Evolutionary conservation across 129 eudicot genomes (phyloP).

Genomic region (Helianthus tuberosus): DNA sequence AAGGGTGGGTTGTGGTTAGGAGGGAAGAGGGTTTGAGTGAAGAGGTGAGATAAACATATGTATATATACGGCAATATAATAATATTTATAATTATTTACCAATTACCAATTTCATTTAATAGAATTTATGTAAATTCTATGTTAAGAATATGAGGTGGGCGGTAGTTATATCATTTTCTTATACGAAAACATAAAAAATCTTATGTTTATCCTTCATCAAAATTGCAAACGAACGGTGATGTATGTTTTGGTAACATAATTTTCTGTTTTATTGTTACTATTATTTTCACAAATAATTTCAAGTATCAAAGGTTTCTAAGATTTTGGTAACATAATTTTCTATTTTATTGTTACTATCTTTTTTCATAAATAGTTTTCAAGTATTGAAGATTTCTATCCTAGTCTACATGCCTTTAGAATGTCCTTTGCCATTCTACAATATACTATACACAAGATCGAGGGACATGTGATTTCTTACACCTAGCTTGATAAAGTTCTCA

Average conservation of each 20-base stretch:
- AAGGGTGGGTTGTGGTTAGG: conserved; percentile 33
- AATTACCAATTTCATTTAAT: not conserved
- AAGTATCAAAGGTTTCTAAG: too few relatives aligned
- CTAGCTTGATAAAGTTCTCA: too few relatives aligned
- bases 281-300: too few relatives aligned
- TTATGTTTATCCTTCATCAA: conserved; percentile 4
- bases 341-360: not conserved
- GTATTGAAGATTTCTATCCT: too few relatives aligned
- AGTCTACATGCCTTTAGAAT: too few relatives aligned
- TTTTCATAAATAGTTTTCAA: too few relatives aligned
- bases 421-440: too few relatives aligned
- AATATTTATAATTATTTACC: not conserved
- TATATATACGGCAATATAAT: conserved; percentile 5
- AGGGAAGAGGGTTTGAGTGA: conserved; percentile 40
- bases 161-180: not conserved
- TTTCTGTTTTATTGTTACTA: not conserved
- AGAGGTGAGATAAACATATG: conserved; percentile 35
- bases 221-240: not conserved
- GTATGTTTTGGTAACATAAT: conserved; percentile 1
- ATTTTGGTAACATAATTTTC: not conserved
- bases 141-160: not conserved
- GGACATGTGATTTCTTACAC: too few relatives aligned
- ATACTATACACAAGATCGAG: too few relatives aligned
- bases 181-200: not conserved
- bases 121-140: conserved; percentile 5